Percentiles rank a stretch among this genome's conserved stretches.
Evolutionary conservation across 2,329 filamentous ascomycete genomes (phyloP).

Genomic region (Epicoccum nigrum): DNA sequence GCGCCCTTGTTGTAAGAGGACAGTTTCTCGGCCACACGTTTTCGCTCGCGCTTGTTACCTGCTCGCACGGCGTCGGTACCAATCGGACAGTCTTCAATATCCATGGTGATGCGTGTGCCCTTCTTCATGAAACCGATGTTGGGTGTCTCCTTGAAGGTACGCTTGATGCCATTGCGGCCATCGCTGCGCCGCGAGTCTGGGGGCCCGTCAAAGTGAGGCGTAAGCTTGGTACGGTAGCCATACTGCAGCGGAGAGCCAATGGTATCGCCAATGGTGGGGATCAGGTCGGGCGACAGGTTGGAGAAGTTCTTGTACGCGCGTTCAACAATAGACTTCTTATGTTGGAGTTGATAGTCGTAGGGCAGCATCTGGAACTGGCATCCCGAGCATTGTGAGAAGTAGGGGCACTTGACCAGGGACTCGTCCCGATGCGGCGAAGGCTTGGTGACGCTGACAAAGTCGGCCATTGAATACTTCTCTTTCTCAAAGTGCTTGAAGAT

Average conservation of each 20-base stretch:
- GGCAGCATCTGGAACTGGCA: constrained; percentile 98
- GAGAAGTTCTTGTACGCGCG: constrained; percentile 94
- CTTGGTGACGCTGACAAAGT: constrained; percentile 78
- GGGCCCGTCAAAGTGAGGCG: constrained; percentile 90
- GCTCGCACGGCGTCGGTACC: constrained; percentile 83
- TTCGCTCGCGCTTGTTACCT: constrained; percentile 80
- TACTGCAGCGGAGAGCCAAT: constrained; percentile 91
- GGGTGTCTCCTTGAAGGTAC: constrained; percentile 69
- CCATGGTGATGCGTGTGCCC: constrained; percentile 77
- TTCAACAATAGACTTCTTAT: constrained; percentile 86
- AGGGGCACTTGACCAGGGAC: constrained; percentile 76
- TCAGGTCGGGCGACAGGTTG: constrained; percentile 72
- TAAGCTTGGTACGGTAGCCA: constrained; percentile 94
- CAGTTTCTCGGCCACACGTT: constrained; percentile 73
- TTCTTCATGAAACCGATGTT: constrained; percentile 91
- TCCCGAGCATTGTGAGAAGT: constrained; percentile 84
- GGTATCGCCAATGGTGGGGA: constrained; percentile 81
- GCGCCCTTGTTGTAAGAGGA: constrained; percentile 78
- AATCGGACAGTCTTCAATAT: constrained; percentile 97
- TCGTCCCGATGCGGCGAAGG: constrained; percentile 80
- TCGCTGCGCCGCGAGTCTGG: constrained; percentile 57
- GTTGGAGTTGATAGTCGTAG: constrained; percentile 81
- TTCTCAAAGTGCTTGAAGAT: constrained; percentile 73
- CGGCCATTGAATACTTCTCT: constrained; percentile 75
- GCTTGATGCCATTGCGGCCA: constrained; percentile 58